Evolutionary conservation across 2,329 filamentous ascomycete species (phyloP), one percentile per base, ranked within the genome.

Genomic region (Diaporthe ampelina): DNA sequence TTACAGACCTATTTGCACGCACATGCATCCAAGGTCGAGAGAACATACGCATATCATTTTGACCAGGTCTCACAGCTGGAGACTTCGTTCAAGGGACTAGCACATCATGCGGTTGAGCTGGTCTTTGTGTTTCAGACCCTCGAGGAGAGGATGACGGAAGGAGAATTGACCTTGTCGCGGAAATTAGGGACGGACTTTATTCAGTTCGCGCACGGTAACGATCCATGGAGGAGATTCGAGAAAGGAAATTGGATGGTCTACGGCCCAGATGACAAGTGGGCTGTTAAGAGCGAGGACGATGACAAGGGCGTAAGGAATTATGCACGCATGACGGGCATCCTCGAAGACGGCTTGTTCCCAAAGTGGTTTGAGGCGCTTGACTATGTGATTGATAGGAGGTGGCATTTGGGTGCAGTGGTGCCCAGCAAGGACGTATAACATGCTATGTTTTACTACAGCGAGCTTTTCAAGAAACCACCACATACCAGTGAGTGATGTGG

Each of bases 341-440:
- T 73, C 29, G 19, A 69, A 2, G 58, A 56, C 21, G 21, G 61
- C 43, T 67, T 67, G 45, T 52, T 67, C 13, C 61, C 61, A 7
- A 67, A 67, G 61, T 52, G 61, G 61, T 21, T 26, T 11, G 61
- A 67, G 45, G 61, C 45, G 43, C 35, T 67, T 10, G 61, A 52
- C 15, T 67, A 67, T 11, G 61, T 67, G 61, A 67, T 67, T 26
- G 35, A 67, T 32, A 67, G 61, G 35, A 67, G 45, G 15, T 67
- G 61, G 61, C 50, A 52, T 26, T 11, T 67, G 29, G 61, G 61
- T 48, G 61, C 61, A 6, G 61, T 67, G 10, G 3, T 67, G n/a
- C 45, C 61, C 2, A 67, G 43, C 11, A 67, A 67, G 29, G 19
- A 24, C n/a, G 21, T 17, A 19, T 67, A 21, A 19, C 10, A 13